Evolutionary conservation across 139 green algal species (phyloP), one percentile per base, ranked within the genome.

Genomic region (Chlamydomonas schloesseri): DNA sequence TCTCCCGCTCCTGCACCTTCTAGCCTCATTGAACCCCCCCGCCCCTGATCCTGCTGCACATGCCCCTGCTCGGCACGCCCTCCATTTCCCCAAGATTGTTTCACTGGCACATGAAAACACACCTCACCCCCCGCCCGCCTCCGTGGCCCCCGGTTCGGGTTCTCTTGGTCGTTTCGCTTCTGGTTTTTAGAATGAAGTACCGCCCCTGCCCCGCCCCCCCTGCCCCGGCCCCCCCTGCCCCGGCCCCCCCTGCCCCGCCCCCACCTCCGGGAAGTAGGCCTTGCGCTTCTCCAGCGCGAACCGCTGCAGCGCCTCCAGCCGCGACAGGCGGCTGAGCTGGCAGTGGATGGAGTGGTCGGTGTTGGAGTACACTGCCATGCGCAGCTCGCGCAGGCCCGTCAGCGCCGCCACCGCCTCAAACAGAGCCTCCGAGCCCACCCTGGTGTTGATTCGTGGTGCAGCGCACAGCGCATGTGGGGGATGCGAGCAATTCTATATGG

Each of bases 391-490:
- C 20, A 86, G 80, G 26, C 80, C 80, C 8, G 80, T 86, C 47
- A 86, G 80, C 80, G 77, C 50, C 20, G 80, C 80, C 80, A 86
- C 68, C 68, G 80, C 80, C 80, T 86, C 80, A 36, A 86, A 86
- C 29, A 86, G 67, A 1, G 80, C 57, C 70, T 86, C 80, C 68
- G 67, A 78, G 53, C 67, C 67, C 31, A 86, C 80, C 80, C 80
- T 86, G 80, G 62, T n/a, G n/a, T n/a, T n/a, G n/a, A n/a, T n/a
- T n/a, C n/a, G n/a, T n/a, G n/a, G n/a, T n/a, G 57, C 14, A 20
- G 20, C 5, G 33, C 11, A 26, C 34, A n/a, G 34, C 4, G 33
- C 33, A 20, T 3, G 64, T 21, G 64, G 28, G 64, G 28, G 18
- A n/a, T n/a, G n/a, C n/a, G n/a, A n/a, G n/a, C n/a, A n/a, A n/a